phyloP scores from a whole-genome alignment of 83 land plant species.

The Picea abies region DNA sequence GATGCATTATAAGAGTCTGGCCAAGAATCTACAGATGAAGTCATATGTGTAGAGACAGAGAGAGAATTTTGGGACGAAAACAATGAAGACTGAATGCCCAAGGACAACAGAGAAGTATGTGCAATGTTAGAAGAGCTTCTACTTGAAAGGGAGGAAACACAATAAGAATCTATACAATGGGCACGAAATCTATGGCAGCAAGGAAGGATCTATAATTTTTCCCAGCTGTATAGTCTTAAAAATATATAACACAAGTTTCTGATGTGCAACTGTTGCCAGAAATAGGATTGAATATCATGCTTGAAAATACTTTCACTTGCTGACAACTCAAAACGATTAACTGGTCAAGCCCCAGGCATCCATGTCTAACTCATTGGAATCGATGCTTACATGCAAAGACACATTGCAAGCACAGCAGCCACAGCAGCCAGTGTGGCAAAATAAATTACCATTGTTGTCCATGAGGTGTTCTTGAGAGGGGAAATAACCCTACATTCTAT shows the following conservation, averaged over 20 bases:
- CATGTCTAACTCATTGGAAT: constrained; percentile 9
- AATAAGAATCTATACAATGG: constrained; percentile 18
- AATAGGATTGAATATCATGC: constrained; percentile 42
- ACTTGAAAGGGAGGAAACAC: no score
- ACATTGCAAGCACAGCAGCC: constrained; percentile 28
- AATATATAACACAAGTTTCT: constrained; percentile 78
- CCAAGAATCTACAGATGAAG: no score
- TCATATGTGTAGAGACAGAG: no score
- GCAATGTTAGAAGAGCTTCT: no score
- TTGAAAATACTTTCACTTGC: constrained; percentile 62
- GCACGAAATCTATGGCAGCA: constrained; percentile 58
- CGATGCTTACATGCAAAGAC: constrained; percentile 36
- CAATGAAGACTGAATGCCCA: no score
- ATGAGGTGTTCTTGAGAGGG: constrained; percentile 31
- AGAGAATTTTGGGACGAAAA: no score
- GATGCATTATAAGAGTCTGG: no score
- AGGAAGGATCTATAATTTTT: constrained; percentile 59
- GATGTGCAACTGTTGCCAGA: constrained; percentile 25
- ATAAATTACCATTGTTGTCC: constrained; percentile 49
- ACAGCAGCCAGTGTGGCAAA: constrained; percentile 51
- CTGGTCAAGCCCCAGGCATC: background rate
- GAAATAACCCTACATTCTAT: constrained; percentile 49
- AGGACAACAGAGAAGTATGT: no score
- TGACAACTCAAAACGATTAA: constrained; percentile 28
- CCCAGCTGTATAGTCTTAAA: constrained; percentile 80